Percentiles rank a stretch among this genome's conserved stretches.
Evolutionary conservation across 768 basidiomycete species (phyloP).

Genomic region (Tricholoma matsutake): DNA sequence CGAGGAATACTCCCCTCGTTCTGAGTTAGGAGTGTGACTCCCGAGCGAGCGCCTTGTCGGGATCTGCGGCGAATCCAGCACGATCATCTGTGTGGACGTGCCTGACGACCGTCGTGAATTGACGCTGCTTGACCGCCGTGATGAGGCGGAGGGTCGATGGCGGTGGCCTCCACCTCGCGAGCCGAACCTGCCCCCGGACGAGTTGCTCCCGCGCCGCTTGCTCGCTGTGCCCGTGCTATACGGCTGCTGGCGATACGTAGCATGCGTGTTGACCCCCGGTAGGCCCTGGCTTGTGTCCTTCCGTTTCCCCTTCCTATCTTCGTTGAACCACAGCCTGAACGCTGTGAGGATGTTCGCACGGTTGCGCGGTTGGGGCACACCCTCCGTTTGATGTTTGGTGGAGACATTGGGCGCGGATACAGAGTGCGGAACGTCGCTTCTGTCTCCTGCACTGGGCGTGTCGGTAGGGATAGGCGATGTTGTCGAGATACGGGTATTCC

Average conservation of each 20-base stretch:
- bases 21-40: constrained; percentile 85
- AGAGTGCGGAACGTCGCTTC: constrained; percentile 46
- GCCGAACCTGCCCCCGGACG: constrained; percentile 25
- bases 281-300: constrained; percentile 41
- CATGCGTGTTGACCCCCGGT: constrained; percentile 22
- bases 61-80: constrained; percentile 61
- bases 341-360: constrained; percentile 80
- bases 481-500: constrained; percentile 11
- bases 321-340: constrained; percentile 90
- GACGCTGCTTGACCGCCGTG: constrained; percentile 86
- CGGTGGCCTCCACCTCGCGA: constrained; percentile 43
- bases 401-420: constrained; percentile 42
- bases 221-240: constrained; percentile 31
- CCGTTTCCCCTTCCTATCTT: constrained; percentile 85
- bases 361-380: constrained; percentile 46
- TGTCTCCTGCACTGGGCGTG: constrained; percentile 31
- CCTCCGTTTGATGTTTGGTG: constrained; percentile 19
- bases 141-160: constrained; percentile 72
- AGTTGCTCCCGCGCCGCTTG: constrained; percentile 51
- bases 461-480: constrained; percentile 42
- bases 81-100: constrained; percentile 44
- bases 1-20: constrained; percentile 73
- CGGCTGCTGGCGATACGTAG: constrained; percentile 21
- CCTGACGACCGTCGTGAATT: constrained; percentile 75
- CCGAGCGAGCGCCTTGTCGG: constrained; percentile 71